Evolutionary conservation across 805 yeast genomes (phyloP).

Genomic region (Teunomyces aglyptinius): DNA sequence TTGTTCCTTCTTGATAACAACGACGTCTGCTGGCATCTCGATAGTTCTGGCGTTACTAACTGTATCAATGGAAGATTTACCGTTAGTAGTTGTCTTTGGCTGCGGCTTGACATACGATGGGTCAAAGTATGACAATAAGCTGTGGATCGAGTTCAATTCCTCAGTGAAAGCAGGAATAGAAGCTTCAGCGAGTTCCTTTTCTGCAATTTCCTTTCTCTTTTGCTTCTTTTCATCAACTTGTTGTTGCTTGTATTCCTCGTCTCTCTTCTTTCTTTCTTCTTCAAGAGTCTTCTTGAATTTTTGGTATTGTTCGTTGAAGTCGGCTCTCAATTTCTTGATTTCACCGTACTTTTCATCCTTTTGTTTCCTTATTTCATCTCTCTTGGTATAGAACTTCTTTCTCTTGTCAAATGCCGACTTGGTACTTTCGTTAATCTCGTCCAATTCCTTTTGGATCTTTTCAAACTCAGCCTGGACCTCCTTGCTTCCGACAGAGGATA

Average conservation of each 20-base stretch:
- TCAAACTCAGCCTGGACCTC: conserved; percentile 71
- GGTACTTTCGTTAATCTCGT: conserved; percentile 58
- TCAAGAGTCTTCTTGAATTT: conserved; percentile 67
- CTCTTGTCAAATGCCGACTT: conserved; percentile 66
- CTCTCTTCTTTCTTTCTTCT: conserved; percentile 66
- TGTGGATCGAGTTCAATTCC: conserved; percentile 76
- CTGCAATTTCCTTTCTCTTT: conserved; percentile 55
- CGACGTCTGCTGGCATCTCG: conserved; percentile 63
- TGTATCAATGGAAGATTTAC: conserved; percentile 18
- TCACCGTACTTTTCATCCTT: conserved; percentile 67
- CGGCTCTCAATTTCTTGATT: conserved; percentile 67
- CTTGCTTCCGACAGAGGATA: conserved; percentile 56
- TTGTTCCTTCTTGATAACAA: conserved; percentile 61
- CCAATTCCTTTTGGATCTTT: conserved; percentile 64
- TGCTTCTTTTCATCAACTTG: conserved; percentile 51
- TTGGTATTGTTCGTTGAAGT: conserved; percentile 71
- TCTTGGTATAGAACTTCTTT: conserved; percentile 58
- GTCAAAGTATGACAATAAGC: conserved; percentile 70
- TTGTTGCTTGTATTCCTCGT: conserved; percentile 60
- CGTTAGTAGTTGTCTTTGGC: conserved; percentile 22
- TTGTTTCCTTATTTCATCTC: conserved; percentile 63
- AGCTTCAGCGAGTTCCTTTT: conserved; percentile 69
- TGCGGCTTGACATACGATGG: conserved; percentile 68
- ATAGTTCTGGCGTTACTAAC: conserved; percentile 44
- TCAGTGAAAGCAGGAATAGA: conserved; percentile 79